Conservation (phyloP, 306 rosid species). For the Dryas drummondii region DNA sequence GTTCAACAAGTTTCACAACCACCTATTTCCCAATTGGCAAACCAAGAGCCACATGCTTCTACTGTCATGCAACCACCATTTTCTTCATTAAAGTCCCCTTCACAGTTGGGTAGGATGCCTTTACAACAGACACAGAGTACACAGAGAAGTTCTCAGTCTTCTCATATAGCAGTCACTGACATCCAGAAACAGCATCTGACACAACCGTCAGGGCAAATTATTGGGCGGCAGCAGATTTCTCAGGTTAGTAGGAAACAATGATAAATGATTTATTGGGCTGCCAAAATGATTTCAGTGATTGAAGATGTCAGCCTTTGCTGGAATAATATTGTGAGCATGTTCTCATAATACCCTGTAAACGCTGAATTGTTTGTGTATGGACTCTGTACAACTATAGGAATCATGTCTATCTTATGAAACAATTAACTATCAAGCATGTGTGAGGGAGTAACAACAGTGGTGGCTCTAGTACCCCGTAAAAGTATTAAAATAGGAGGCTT, state of each 20-base stretch:
- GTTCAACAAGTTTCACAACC: conserved; percentile 43
- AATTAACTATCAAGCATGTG: conserved; percentile 14
- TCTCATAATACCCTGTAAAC: not conserved
- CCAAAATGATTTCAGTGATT: not conserved
- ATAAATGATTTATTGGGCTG: conserved; percentile 15
- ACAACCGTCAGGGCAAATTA: conserved; percentile 39
- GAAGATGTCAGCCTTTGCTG: not conserved
- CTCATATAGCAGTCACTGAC: conserved; percentile 45
- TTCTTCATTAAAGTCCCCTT: conserved; percentile 41
- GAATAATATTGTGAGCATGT: conserved; percentile 3
- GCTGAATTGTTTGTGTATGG: not conserved
- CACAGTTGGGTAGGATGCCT: conserved; percentile 50
- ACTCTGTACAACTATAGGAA: not conserved
- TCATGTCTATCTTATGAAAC: not conserved
- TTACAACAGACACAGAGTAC: conserved; percentile 42
- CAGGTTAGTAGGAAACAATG: conserved; percentile 54
- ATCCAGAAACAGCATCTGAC: conserved; percentile 53
- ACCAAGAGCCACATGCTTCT: conserved; percentile 52
- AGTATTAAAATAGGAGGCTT: not conserved
- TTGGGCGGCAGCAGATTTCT: conserved; percentile 56
- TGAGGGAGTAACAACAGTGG: not conserved
- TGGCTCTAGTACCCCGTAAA: not conserved
- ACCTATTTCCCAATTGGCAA: conserved; percentile 47
- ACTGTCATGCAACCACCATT: conserved; percentile 43
- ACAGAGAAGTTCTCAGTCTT: conserved; percentile 36